A percentile compares a stretch with the other conserved stretches of the same genome.
Evolutionary conservation across 1,139 yeast species (phyloP).

Genomic region (Geotrichum fermentans): DNA sequence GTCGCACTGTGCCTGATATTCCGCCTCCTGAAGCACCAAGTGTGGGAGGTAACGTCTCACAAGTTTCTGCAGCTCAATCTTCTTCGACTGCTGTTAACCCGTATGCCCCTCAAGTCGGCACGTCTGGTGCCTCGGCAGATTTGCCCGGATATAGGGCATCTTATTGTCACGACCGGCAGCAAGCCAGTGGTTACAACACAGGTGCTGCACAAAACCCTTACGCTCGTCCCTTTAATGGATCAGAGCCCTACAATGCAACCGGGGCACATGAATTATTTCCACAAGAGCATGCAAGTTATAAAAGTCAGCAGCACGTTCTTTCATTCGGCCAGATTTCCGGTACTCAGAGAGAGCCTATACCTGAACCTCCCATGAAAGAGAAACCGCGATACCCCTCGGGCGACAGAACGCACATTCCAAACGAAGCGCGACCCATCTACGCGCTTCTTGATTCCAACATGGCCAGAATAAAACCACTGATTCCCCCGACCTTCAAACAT

Average conservation of each 20-base stretch:
- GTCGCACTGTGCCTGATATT: constrained; percentile 23
- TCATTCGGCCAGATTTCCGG: too few relatives aligned
- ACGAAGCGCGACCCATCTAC: not conserved
- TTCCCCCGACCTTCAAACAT: not conserved
- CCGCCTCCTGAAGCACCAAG: constrained; percentile 26
- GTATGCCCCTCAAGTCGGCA: constrained; percentile 31
- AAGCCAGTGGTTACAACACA: constrained; percentile 10
- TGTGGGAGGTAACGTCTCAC: constrained; percentile 22
- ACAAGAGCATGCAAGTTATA: too few relatives aligned
- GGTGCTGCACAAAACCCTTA: constrained; percentile 23
- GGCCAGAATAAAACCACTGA: not conserved
- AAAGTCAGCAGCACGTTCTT: too few relatives aligned
- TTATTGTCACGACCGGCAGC: constrained; percentile 15
- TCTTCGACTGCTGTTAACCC: constrained; percentile 31
- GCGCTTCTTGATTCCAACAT: too few relatives aligned
- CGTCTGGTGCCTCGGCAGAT: constrained; percentile 27
- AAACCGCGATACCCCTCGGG: too few relatives aligned
- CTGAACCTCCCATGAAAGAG: too few relatives aligned
- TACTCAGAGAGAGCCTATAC: too few relatives aligned
- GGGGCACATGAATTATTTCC: too few relatives aligned
- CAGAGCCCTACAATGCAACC: constrained; percentile 24
- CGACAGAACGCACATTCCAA: too few relatives aligned
- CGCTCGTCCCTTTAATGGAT: constrained; percentile 3
- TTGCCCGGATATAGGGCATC: constrained; percentile 33
- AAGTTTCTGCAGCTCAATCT: constrained; percentile 30